Conservation (phyloP, 2,329 filamentous ascomycete genomes). For the Colletotrichum melonis region DNA sequence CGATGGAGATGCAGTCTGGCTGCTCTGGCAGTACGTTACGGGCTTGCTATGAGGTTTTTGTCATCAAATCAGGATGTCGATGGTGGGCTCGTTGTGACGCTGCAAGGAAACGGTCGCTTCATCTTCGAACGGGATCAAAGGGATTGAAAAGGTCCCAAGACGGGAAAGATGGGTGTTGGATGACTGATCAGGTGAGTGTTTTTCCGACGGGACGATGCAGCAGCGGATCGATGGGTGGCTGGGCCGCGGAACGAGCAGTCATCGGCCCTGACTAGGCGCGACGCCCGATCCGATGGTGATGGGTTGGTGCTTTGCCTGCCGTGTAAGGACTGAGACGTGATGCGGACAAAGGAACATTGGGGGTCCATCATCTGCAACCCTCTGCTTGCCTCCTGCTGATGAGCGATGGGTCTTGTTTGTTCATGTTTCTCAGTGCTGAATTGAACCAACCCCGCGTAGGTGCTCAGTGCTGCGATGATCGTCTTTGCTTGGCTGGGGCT, state of each 20-base stretch:
- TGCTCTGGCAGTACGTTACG: neutral
- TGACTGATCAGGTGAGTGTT: constrained; percentile 14
- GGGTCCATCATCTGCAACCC: neutral
- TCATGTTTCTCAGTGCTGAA: neutral
- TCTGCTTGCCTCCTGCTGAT: neutral
- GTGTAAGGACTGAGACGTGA: constrained; percentile 1
- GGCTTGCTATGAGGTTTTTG: constrained; percentile 16
- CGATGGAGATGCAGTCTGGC: neutral
- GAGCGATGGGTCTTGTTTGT: neutral
- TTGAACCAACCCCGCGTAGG: neutral
- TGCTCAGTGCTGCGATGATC: neutral
- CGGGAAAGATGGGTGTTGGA: neutral
- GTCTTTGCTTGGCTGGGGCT: constrained; percentile 10
- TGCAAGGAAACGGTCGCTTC: constrained; percentile 10
- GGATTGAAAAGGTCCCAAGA: neutral
- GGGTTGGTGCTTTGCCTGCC: neutral
- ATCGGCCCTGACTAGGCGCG: constrained; percentile 22
- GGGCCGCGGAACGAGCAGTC: neutral
- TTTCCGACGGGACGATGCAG: neutral
- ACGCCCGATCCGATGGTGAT: constrained; percentile 18
- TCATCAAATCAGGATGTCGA: constrained; percentile 1
- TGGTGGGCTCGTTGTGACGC: constrained; percentile 16
- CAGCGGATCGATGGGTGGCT: neutral
- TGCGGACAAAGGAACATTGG: neutral
- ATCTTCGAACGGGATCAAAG: neutral